Percentiles rank a stretch among this genome's conserved stretches.
Conservation (phyloP, 2,329 filamentous ascomycete genomes). For the Colletotrichum sp. region DNA sequence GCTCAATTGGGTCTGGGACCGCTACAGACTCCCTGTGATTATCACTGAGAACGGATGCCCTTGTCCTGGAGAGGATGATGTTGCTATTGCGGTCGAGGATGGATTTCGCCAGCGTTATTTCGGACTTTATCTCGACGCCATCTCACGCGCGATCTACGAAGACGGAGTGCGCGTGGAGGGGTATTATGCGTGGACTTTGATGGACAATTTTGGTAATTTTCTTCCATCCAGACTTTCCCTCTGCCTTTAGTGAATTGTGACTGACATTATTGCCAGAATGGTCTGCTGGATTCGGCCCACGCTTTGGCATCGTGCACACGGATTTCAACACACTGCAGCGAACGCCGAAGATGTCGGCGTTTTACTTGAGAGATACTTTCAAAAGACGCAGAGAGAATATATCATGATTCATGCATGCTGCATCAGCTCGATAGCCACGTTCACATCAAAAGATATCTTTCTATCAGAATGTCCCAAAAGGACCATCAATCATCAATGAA, state of each 20-base stretch:
- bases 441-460: accelerated
- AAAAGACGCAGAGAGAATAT: neutral
- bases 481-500: neutral
- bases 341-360: constrained; percentile 28
- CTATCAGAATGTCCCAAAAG: accelerated
- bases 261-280: neutral
- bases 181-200: constrained; percentile 40
- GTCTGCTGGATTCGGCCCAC: constrained; percentile 27
- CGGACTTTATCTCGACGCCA: constrained; percentile 28
- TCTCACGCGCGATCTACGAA: constrained; percentile 28
- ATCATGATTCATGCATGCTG: accelerated
- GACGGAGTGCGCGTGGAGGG: constrained; percentile 34
- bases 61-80: constrained; percentile 28
- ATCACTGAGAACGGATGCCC: constrained; percentile 37
- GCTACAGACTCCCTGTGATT: constrained; percentile 32
- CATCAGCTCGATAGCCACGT: accelerated
- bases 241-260: too few relatives aligned
- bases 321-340: constrained; percentile 30
- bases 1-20: constrained; percentile 27
- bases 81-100: constrained; percentile 18
- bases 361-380: constrained; percentile 23
- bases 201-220: constrained; percentile 37
- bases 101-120: constrained; percentile 25
- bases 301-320: constrained; percentile 31
- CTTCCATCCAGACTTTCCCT: neutral